Conservation (phyloP, 176 grass and related monocot genomes). For the Oryza glumipatula region DNA sequence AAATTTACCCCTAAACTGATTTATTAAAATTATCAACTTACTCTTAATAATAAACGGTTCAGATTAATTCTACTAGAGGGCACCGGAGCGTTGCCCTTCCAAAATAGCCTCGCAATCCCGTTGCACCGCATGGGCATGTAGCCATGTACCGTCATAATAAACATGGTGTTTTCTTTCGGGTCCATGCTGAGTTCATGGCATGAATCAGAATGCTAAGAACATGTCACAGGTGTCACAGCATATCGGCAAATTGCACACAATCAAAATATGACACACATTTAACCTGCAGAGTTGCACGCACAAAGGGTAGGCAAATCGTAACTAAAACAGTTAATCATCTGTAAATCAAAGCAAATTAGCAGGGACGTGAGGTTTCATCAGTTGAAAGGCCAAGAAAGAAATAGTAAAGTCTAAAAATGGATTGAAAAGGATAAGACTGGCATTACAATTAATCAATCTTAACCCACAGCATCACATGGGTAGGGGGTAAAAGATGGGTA, state of each 20-base stretch:
- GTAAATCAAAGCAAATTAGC: background rate
- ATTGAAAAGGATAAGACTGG: conserved; percentile 34
- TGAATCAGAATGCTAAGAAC: background rate
- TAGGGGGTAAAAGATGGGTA: background rate
- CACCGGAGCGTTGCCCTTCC: too few relatives aligned
- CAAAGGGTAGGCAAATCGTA: background rate
- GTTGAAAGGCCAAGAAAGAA: conserved; percentile 29
- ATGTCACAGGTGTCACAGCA: background rate
- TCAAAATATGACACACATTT: background rate
- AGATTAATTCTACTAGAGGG: too few relatives aligned
- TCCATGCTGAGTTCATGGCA: background rate
- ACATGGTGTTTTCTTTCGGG: background rate
- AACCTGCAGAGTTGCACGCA: background rate
- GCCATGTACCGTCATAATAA: too few relatives aligned
- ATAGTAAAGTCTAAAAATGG: conserved; percentile 56
- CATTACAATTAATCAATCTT: background rate
- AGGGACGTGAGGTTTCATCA: background rate
- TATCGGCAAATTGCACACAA: background rate
- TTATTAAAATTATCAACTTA: too few relatives aligned
- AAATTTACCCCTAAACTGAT: too few relatives aligned
- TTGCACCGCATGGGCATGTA: too few relatives aligned
- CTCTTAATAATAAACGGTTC: too few relatives aligned
- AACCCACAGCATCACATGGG: background rate
- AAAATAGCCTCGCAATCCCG: too few relatives aligned
- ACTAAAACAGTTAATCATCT: background rate